Evolutionary conservation across 2,329 filamentous ascomycete genomes (phyloP).

Genomic region (Epichloe glyceriae): DNA sequence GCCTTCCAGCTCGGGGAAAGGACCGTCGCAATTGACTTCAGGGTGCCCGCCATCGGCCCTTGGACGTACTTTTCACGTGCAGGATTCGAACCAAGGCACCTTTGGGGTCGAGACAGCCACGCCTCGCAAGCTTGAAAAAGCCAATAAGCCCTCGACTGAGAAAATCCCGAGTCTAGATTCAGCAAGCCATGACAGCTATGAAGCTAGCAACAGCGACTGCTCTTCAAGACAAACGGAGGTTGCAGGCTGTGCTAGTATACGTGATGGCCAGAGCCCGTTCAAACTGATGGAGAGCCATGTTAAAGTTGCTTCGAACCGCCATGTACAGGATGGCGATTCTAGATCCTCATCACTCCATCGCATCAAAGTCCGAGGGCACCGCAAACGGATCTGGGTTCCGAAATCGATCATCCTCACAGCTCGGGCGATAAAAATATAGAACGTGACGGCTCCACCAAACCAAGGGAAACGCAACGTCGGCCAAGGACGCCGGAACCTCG

Average conservation of each 20-base stretch:
- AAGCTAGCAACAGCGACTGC: neutral
- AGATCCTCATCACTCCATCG: neutral
- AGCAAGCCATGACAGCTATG: neutral
- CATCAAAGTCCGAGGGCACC: conserved; percentile 12
- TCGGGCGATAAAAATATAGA: neutral
- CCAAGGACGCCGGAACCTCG: conserved; percentile 32
- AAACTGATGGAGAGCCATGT: neutral
- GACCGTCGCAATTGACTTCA: conserved; percentile 7
- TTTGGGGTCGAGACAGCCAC: neutral
- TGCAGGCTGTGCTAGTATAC: neutral
- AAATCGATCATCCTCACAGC: neutral
- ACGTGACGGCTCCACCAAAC: neutral
- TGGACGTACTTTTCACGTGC: neutral
- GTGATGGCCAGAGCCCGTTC: neutral
- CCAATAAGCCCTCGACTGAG: neutral
- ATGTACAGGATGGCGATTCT: neutral
- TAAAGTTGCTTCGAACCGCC: neutral
- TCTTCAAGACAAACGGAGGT: neutral
- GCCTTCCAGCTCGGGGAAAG: conserved; percentile 14
- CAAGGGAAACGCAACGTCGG: conserved; percentile 5
- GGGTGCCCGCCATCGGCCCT: neutral
- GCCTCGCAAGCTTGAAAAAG: neutral
- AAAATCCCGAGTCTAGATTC: neutral
- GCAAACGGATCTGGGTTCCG: neutral
- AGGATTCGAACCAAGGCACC: neutral